Evolutionary conservation across 768 basidiomycete species (phyloP), one percentile per base, ranked within the genome.

Genomic region (Auriculariales sp.): DNA sequence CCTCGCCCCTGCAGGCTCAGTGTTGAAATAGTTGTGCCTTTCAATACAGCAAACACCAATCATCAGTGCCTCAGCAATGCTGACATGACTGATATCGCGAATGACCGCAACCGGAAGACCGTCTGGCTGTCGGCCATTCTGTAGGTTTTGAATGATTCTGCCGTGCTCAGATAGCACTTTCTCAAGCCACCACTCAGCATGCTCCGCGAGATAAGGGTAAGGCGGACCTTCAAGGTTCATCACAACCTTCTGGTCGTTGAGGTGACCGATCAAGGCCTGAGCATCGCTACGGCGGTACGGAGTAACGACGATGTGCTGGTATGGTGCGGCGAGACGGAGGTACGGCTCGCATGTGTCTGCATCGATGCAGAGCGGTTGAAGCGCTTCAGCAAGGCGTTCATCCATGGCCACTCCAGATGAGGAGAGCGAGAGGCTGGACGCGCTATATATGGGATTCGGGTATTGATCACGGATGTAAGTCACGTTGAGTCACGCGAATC

Each of bases 301-400:
- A 4, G 79, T 82, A 30, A 82, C 52, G 49, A 82, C 72, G 54
- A 81, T 74, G 51, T 66, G 66, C 44, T n/a, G n/a, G n/a, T n/a
- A n/a, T n/a, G n/a, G n/a, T 29, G 61, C 54, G 3, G 69, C 64
- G 22, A 83, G 67, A 10, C 71, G 73, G 14, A 82, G 67, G 60
- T 75, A 81, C 1, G 71, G 72, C 54, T 80, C 77, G 39, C 68
- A 68, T 1, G 71, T 74, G 22, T 49, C 48, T 2, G 64, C 49
- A 48, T 74, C 67, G 46, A 66, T 53, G n/a, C n/a, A n/a, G n/a
- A n/a, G n/a, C n/a, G n/a, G n/a, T n/a, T n/a, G n/a, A n/a, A n/a
- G n/a, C n/a, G n/a, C n/a, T n/a, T n/a, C n/a, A n/a, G n/a, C n/a
- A n/a, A n/a, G n/a, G n/a, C n/a, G n/a, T n/a, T n/a, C n/a, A n/a